phyloP scores from a whole-genome alignment of 306 rosid species.

The Rosa rugosa region DNA sequence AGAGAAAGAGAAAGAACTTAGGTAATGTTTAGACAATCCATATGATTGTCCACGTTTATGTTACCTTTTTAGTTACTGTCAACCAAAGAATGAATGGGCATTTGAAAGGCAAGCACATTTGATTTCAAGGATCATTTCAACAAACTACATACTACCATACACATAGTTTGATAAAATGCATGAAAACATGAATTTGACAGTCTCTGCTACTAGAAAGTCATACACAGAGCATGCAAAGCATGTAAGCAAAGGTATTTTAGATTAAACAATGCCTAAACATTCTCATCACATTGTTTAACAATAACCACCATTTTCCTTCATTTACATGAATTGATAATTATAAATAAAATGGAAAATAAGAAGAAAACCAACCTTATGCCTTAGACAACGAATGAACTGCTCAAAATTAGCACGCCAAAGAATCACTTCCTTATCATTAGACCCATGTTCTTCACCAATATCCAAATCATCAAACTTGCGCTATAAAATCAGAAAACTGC shows the following conservation, averaged over 20 bases:
- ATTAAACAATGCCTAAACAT: neutral
- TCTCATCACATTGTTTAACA: neutral
- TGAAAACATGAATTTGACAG: neutral
- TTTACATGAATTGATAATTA: slow-evolving; percentile 7
- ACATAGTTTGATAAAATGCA: neutral
- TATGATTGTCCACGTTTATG: neutral
- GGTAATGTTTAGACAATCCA: neutral
- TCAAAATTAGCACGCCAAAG: slow-evolving; percentile 91
- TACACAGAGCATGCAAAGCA: neutral
- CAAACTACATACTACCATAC: neutral
- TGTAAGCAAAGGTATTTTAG: too few species aligned
- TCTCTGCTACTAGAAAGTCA: neutral
- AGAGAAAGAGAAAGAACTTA: neutral
- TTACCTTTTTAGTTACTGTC: neutral
- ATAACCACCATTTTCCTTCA: neutral
- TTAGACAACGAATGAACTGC: slow-evolving; percentile 65
- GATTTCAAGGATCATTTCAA: neutral
- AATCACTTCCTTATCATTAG: slow-evolving; percentile 41
- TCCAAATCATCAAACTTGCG: slow-evolving; percentile 40
- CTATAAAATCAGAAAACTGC: slow-evolving; percentile 23
- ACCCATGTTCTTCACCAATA: slow-evolving; percentile 28
- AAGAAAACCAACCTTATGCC: slow-evolving; percentile 66
- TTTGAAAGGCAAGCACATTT: neutral
- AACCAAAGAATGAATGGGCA: neutral
- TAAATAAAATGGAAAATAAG: neutral